These are phyloP conservation scores for Phytopythium litorale DNA, from an alignment of 352 stramenopile genomes.

Conservation along the genomic window DNA sequence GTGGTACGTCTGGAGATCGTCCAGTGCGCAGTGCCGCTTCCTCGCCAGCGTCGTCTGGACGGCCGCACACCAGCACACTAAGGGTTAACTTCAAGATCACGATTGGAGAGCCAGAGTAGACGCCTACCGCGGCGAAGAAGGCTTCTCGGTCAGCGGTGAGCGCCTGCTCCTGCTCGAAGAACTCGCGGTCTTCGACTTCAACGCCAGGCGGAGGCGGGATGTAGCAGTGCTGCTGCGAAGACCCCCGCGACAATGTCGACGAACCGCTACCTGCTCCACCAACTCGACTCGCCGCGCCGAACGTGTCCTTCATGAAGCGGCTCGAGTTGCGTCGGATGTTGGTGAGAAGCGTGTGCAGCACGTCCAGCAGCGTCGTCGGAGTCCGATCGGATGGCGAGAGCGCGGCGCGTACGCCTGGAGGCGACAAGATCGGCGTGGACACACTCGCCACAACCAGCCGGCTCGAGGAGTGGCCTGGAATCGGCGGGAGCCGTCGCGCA, in stretches of 20 bases:
- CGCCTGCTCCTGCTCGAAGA: slow-evolving; percentile 27
- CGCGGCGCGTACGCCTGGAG: not conserved
- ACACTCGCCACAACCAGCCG: not conserved
- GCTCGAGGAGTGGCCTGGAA: not conserved
- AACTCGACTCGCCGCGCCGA: not conserved
- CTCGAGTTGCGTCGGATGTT: slow-evolving; percentile 34
- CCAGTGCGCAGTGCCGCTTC: slow-evolving; percentile 42
- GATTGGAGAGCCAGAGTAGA: not conserved
- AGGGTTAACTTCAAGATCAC: not conserved
- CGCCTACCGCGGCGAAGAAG: slow-evolving; percentile 24
- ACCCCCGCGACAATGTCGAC: slow-evolving; percentile 10
- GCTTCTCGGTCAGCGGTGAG: slow-evolving; percentile 17
- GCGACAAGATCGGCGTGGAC: not conserved
- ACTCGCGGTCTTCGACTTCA: slow-evolving; percentile 25
- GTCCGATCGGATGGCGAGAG: slow-evolving; percentile 1
- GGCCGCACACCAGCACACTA: not conserved
- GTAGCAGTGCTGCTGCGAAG: slow-evolving; percentile 12
- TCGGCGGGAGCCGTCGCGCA: slow-evolving; percentile 1
- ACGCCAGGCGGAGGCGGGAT: slow-evolving; percentile 11
- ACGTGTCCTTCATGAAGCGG: slow-evolving; percentile 26
- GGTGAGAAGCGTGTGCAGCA: slow-evolving; percentile 46
- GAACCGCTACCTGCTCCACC: not conserved
- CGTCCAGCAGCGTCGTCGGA: slow-evolving; percentile 28
- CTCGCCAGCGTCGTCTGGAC: slow-evolving; percentile 30
- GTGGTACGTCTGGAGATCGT: slow-evolving; percentile 36